phyloP scores from a whole-genome alignment of 345 rosid genomes.

The Corchorus capsularis region DNA sequence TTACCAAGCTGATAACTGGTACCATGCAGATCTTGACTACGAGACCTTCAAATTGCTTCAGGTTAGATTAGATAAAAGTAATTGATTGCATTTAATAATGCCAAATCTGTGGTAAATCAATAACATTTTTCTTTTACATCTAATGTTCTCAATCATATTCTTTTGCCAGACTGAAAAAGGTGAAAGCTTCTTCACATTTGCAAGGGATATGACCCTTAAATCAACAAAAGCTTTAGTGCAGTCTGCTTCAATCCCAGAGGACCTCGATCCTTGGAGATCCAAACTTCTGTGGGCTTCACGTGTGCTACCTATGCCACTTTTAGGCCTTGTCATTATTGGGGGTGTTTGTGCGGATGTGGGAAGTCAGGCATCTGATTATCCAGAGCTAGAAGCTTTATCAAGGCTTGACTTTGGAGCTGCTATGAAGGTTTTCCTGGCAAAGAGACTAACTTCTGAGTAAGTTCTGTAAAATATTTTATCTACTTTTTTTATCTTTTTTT shows the following conservation, averaged over 20 bases:
- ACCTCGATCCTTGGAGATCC: conserved; percentile 83
- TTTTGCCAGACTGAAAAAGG: conserved; percentile 72
- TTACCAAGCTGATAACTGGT: conserved; percentile 79
- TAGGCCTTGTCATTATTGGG: conserved; percentile 83
- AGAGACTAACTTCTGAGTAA: conserved; percentile 85
- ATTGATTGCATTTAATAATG: background rate
- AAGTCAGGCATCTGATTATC: conserved; percentile 59
- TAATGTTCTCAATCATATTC: conserved; percentile 26
- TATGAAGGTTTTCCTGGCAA: conserved; percentile 89
- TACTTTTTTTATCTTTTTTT: too few species aligned
- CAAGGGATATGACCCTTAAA: conserved; percentile 81
- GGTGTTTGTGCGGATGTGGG: conserved; percentile 68
- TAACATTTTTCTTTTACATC: conserved; percentile 13
- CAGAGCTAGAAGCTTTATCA: conserved; percentile 84
- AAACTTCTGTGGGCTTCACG: conserved; percentile 95
- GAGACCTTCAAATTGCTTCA: conserved; percentile 94
- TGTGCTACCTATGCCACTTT: conserved; percentile 95
- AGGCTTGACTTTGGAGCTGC: conserved; percentile 86
- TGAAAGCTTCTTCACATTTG: conserved; percentile 86
- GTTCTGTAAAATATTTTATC: conserved; percentile 15
- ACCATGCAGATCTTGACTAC: conserved; percentile 93
- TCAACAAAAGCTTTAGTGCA: conserved; percentile 84
- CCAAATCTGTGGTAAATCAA: background rate
- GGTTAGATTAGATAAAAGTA: conserved; percentile 47
- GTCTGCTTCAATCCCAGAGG: conserved; percentile 55